Evolutionary conservation across 345 rosid species (phyloP).

Genomic region (Moricandia arvensis): DNA sequence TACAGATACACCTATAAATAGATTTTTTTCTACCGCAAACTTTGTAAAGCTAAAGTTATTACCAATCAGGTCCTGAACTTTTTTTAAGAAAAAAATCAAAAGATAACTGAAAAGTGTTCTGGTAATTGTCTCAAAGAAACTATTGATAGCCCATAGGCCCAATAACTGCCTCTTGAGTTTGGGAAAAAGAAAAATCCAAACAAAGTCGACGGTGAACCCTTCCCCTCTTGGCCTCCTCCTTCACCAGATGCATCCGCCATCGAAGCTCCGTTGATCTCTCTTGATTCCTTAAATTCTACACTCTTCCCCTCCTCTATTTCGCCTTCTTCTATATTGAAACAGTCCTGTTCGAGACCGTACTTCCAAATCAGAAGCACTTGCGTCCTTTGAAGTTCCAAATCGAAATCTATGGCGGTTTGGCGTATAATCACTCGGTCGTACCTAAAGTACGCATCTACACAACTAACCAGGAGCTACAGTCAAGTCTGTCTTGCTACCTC

Average conservation of each 20-base stretch:
- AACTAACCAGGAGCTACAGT: constrained; percentile 20
- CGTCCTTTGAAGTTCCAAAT: not conserved
- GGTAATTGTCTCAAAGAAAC: not conserved
- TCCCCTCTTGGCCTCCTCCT: constrained; percentile 13
- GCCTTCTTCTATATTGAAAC: no score
- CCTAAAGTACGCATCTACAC: constrained; percentile 33
- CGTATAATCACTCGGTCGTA: constrained; percentile 33
- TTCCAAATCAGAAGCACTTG: no score
- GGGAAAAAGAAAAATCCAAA: not conserved
- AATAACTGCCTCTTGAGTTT: not conserved
- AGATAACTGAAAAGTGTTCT: not conserved
- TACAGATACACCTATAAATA: no score
- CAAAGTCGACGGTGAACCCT: constrained; percentile 20
- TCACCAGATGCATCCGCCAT: constrained; percentile 7
- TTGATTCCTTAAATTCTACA: not conserved
- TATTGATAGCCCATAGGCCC: constrained; percentile 2
- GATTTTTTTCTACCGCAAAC: no score
- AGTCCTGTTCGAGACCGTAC: no score
- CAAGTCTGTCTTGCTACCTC: constrained; percentile 23
- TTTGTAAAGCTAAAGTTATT: no score
- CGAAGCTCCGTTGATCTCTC: constrained; percentile 15
- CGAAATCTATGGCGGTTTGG: constrained; percentile 31
- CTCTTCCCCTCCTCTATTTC: no score
- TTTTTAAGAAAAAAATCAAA: no score
- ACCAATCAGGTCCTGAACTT: no score